Evolutionary conservation across 2,329 filamentous ascomycete species (phyloP).

Genomic region (Mollisia scopiformis): DNA sequence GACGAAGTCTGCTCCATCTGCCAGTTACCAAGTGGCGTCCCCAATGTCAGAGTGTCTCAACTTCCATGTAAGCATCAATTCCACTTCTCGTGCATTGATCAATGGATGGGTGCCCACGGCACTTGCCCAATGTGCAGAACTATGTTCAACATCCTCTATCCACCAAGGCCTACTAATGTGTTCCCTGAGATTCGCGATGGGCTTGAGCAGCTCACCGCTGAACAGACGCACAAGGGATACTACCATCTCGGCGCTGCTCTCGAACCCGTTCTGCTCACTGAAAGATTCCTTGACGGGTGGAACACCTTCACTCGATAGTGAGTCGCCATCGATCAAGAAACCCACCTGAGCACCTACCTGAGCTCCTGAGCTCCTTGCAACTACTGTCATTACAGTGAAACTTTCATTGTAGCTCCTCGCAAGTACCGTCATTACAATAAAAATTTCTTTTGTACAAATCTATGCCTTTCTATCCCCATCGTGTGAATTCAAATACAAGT

Average conservation of each 20-base stretch:
- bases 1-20: neutral
- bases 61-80: neutral
- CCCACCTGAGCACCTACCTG: neutral
- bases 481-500: too few species aligned
- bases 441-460: too few species aligned
- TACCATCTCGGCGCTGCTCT: neutral
- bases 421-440: too few species aligned
- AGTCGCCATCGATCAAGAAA: neutral
- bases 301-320: neutral
- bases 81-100: neutral
- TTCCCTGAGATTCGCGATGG: too few species aligned
- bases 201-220: too few species aligned
- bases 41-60: neutral
- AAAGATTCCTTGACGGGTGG: neutral
- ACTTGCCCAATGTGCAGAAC: neutral
- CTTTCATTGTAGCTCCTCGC: too few species aligned
- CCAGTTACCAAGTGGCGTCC: neutral
- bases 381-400: too few species aligned
- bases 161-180: neutral
- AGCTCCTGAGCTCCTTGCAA: too few species aligned
- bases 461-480: too few species aligned
- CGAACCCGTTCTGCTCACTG: neutral
- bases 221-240: neutral
- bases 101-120: neutral
- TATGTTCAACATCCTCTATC: neutral